phyloP scores from a whole-genome alignment of 2,329 filamentous ascomycete genomes.

The Claviceps citrina region DNA sequence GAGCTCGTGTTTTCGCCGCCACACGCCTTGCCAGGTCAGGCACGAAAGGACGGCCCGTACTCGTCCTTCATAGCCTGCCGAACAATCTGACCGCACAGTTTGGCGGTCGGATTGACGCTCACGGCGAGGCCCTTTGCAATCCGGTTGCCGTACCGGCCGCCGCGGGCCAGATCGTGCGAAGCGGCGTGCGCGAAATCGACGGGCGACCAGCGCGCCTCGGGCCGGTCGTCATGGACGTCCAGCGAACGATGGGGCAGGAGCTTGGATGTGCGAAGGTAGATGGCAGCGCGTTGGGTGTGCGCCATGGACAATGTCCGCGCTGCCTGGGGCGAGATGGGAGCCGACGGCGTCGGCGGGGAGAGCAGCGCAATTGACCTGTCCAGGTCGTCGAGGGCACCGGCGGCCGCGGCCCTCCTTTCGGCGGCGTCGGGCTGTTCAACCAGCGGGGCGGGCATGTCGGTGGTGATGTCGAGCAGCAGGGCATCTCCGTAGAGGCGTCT shows the following conservation, averaged over 20 bases:
- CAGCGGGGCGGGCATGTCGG: slow-evolving; percentile 25
- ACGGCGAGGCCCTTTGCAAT: slow-evolving; percentile 50
- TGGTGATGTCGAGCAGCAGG: slow-evolving; percentile 30
- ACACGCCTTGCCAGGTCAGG: slow-evolving; percentile 9
- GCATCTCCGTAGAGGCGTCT: slow-evolving; percentile 47
- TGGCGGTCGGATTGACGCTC: slow-evolving; percentile 51
- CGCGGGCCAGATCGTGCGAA: slow-evolving; percentile 46
- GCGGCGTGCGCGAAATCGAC: slow-evolving; percentile 47
- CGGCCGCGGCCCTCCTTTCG: slow-evolving; percentile 25
- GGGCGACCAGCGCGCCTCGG: slow-evolving; percentile 34
- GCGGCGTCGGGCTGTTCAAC: slow-evolving; percentile 20
- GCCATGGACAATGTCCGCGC: slow-evolving; percentile 53
- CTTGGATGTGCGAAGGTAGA: slow-evolving; percentile 46
- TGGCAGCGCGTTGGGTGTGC: slow-evolving; percentile 54
- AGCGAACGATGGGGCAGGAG: slow-evolving; percentile 22
- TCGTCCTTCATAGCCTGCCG: slow-evolving; percentile 55
- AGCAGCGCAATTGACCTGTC: slow-evolving; percentile 42
- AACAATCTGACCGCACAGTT: slow-evolving; percentile 54
- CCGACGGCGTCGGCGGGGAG: slow-evolving; percentile 33
- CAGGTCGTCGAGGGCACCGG: slow-evolving; percentile 35
- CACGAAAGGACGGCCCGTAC: slow-evolving; percentile 37
- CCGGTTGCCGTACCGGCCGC: slow-evolving; percentile 49
- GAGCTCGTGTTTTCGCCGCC: not conserved
- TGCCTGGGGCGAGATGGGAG: slow-evolving; percentile 45
- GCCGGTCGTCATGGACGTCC: slow-evolving; percentile 23